Evolutionary conservation across 306 rosid genomes (phyloP), one percentile per base, ranked within the genome.

Genomic region (Citrullus mucosospermus): DNA sequence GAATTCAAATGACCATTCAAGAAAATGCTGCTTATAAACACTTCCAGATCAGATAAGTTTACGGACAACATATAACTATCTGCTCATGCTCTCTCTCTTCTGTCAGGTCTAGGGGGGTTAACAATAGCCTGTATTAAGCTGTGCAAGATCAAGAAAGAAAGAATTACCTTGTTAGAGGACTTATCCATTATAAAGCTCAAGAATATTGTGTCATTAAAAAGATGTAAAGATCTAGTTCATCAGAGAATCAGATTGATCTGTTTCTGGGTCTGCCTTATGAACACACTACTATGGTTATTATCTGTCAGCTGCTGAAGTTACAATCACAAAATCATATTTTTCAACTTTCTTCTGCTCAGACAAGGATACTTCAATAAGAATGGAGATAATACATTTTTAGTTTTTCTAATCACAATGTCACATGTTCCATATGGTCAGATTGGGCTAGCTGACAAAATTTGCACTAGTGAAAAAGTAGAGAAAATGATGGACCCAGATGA

Each of bases 61-160:
- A 28, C 28, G 55, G 53, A 73, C 55, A 15, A 16, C 14, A 70
- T 50, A 22, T 79, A 1, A 9, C 59, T 41, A 10, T 38, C 12
- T 80, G 18, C 39, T 20, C 76, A 56, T 80, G 92, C 96, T 91
- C 88, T 75, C 96, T 89, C 92, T 89, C 93, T 88, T 91, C 92
- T 89, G 93, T 89, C 93, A 89, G 74, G 71, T 38, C 17, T 20
- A 18, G 15, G 25, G 14, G 32, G 34, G 70, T 25, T 25, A 25
- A 25, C 28, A 25, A 25, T 25, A 25, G 28, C 28, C 28, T 25
- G 28, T 25, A 25, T 25, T 25, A 25, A 25, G 28, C 28, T 25
- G 28, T 20, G 38, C 38, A 70, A 69, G 34, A 43, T 41, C 18
- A 48, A 25, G 56, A 69, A 70, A 70, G 56, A 69, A 70, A 46